Conservation (phyloP, 495 filamentous ascomycete species). For the Lineolata rhizophorae region DNA sequence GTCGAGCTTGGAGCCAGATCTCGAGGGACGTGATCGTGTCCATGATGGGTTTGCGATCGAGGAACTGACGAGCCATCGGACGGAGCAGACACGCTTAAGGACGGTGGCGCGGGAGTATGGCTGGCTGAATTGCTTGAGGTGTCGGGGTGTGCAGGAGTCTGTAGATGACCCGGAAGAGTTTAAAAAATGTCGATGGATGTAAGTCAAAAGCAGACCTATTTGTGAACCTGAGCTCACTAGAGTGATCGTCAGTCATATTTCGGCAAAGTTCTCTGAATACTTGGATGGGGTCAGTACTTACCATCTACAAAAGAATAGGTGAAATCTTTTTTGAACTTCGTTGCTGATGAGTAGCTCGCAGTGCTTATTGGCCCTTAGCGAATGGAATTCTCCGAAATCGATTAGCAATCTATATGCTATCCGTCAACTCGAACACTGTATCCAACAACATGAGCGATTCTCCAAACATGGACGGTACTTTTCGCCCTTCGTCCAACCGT, state of each 20-base stretch:
- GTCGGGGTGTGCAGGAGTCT: constrained; percentile 8
- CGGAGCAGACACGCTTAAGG: constrained; percentile 14
- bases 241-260: constrained; percentile 12
- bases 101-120: constrained; percentile 15
- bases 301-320: not conserved
- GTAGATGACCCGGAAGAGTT: constrained; percentile 8
- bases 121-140: constrained; percentile 17
- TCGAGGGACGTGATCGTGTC: constrained; percentile 8
- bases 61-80: constrained; percentile 9
- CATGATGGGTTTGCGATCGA: constrained; percentile 3
- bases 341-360: not conserved
- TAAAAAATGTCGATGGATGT: constrained; percentile 17
- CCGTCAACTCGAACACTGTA: constrained; percentile 12
- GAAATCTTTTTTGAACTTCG: not conserved
- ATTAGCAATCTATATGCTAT: constrained; percentile 3
- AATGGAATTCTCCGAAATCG: constrained; percentile 8
- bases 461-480: constrained; percentile 21
- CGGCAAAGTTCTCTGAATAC: constrained; percentile 18
- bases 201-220: constrained; percentile 1
- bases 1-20: constrained; percentile 12
- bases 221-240: not conserved
- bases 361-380: constrained; percentile 11
- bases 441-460: constrained; percentile 17
- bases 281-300: constrained; percentile 10
- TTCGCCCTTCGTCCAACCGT: constrained; percentile 16